Conservation (phyloP, 2,329 filamentous ascomycete species). For the Teratosphaeria epicoccoides region DNA sequence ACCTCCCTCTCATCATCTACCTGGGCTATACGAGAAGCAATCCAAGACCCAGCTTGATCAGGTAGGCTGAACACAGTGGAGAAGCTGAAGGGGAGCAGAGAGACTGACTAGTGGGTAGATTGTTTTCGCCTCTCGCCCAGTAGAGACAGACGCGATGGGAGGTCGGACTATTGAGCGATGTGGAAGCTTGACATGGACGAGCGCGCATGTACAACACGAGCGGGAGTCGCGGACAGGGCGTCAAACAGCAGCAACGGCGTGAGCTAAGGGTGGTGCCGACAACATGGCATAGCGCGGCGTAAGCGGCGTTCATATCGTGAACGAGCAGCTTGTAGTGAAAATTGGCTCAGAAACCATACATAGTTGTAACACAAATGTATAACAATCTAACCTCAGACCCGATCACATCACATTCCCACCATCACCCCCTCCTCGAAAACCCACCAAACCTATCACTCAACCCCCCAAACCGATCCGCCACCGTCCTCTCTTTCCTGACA, state of each 20-base stretch:
- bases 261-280: background rate
- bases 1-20: constrained; percentile 92
- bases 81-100: background rate
- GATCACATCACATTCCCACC: background rate
- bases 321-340: background rate
- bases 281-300: background rate
- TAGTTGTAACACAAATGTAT: background rate
- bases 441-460: constrained; percentile 8
- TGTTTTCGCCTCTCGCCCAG: constrained; percentile 24
- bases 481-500: constrained; percentile 4
- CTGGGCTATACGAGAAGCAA: constrained; percentile 93
- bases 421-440: constrained; percentile 6
- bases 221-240: background rate
- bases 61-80: constrained; percentile 36
- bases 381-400: background rate
- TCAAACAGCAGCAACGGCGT: background rate
- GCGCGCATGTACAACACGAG: background rate
- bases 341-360: background rate
- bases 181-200: background rate
- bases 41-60: constrained; percentile 71
- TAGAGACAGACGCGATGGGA: no score
- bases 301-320: background rate
- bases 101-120: constrained; percentile 2
- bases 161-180: no score
- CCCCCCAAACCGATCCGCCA: constrained; percentile 5